Conservation (phyloP, 2,329 filamentous ascomycete species). For the Monascus ruber region DNA sequence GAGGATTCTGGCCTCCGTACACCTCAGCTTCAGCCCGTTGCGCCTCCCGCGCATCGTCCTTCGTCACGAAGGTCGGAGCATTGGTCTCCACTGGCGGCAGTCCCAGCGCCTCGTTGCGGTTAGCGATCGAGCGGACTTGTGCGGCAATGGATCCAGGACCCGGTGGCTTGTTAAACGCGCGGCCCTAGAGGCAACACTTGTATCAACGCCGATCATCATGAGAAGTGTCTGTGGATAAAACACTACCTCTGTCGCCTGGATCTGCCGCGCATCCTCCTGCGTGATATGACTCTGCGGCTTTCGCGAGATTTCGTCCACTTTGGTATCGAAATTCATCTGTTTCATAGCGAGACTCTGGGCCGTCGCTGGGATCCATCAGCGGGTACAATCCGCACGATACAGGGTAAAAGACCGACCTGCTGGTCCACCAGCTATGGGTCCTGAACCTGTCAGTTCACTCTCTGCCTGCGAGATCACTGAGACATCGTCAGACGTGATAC, state of each 20-base stretch:
- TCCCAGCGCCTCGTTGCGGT: conserved; percentile 19
- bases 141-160: conserved; percentile 19
- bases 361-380: conserved; percentile 10
- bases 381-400: neutral
- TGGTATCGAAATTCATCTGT: conserved; percentile 24
- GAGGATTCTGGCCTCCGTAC: conserved; percentile 21
- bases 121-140: conserved; percentile 22
- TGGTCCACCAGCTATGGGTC: conserved; percentile 20
- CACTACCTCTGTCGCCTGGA: conserved; percentile 20
- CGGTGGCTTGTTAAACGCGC: conserved; percentile 22
- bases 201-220: too few relatives aligned
- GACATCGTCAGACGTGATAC: conserved; percentile 21
- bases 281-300: conserved; percentile 24
- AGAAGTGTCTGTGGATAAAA: too few relatives aligned
- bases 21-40: conserved; percentile 16
- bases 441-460: conserved; percentile 18
- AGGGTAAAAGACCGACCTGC: conserved; percentile 12
- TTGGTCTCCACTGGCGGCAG: conserved; percentile 12
- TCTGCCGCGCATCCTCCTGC: conserved; percentile 19
- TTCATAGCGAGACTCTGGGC: conserved; percentile 22
- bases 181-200: conserved; percentile 10
- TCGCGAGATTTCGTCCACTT: conserved; percentile 17
- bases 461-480: conserved; percentile 22
- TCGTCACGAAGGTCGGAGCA: conserved; percentile 18
- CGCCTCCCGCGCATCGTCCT: conserved; percentile 21